phyloP scores from a whole-genome alignment of 768 basidiomycete species.

The Agrocybe pediades region DNA sequence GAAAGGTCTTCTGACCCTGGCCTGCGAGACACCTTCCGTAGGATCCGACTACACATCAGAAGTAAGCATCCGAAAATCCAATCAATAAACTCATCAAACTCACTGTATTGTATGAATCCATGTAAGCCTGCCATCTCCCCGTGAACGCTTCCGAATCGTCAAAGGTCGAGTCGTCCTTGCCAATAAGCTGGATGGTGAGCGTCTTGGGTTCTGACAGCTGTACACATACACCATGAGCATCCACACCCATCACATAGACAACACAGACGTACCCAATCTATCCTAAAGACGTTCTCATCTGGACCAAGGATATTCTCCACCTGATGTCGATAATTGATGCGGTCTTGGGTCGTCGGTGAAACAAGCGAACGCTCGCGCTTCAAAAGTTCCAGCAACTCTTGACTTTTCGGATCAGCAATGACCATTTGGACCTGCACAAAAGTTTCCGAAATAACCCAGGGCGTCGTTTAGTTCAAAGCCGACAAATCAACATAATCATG shows the following conservation, averaged over 20 bases:
- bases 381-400: conserved; percentile 70
- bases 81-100: conserved; percentile 12
- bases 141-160: conserved; percentile 79
- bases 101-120: conserved; percentile 76
- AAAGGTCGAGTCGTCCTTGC: conserved; percentile 74
- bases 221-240: neutral
- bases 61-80: neutral
- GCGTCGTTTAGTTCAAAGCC: too few relatives aligned
- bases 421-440: conserved; percentile 69
- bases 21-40: conserved; percentile 53
- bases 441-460: too few relatives aligned
- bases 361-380: conserved; percentile 65
- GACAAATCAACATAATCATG: neutral
- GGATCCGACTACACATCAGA: conserved; percentile 47
- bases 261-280: conserved; percentile 67
- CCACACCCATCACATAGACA: neutral
- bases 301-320: conserved; percentile 73
- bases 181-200: conserved; percentile 74
- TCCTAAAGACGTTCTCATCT: conserved; percentile 78
- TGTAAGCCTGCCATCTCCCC: conserved; percentile 78
- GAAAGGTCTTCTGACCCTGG: conserved; percentile 59
- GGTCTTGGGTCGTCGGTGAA: conserved; percentile 69
- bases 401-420: conserved; percentile 67
- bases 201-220: conserved; percentile 68
- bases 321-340: conserved; percentile 63